These are phyloP conservation scores for Jackrogersella minutella DNA, from an alignment of 495 filamentous ascomycete genomes.

Conservation along the genomic window DNA sequence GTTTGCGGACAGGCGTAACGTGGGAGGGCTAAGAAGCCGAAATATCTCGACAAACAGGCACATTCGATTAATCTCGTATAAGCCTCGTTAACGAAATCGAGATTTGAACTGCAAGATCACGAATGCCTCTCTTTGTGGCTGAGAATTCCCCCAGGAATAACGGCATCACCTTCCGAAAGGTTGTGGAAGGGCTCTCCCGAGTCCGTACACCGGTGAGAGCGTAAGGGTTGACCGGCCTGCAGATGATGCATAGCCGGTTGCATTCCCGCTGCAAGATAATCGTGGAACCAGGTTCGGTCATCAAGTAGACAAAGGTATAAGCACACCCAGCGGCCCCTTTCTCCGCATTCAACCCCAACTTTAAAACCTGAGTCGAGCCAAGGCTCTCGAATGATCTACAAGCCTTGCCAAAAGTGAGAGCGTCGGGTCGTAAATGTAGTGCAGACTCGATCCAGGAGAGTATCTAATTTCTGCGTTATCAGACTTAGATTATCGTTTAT, in stretches of 20 bases:
- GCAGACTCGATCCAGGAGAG: slow-evolving; percentile 14
- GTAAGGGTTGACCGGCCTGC: slow-evolving; percentile 25
- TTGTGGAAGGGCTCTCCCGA: slow-evolving; percentile 26
- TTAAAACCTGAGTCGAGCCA: slow-evolving; percentile 23
- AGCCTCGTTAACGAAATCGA: neutral
- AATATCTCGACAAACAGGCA: neutral
- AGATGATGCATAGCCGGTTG: slow-evolving; percentile 39
- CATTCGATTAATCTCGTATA: slow-evolving; percentile 8
- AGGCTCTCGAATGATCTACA: slow-evolving; percentile 37
- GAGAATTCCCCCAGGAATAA: slow-evolving; percentile 20
- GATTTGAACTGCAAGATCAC: slow-evolving; percentile 7
- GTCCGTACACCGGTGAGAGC: slow-evolving; percentile 37
- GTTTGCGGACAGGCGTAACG: neutral
- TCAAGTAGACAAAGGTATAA: neutral
- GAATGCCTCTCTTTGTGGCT: neutral
- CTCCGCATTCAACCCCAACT: slow-evolving; percentile 36
- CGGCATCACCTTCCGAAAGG: slow-evolving; percentile 32
- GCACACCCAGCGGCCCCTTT: slow-evolving; percentile 10
- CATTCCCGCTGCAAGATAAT: slow-evolving; percentile 39
- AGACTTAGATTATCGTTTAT: slow-evolving; percentile 3
- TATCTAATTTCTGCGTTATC: slow-evolving; percentile 4
- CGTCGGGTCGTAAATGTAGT: slow-evolving; percentile 1
- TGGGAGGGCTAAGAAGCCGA: neutral
- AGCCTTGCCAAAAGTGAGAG: slow-evolving; percentile 21
- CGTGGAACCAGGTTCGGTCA: slow-evolving; percentile 32